Conservation (phyloP, 352 stramenopile species). For the Globisporangium canariense region DNA sequence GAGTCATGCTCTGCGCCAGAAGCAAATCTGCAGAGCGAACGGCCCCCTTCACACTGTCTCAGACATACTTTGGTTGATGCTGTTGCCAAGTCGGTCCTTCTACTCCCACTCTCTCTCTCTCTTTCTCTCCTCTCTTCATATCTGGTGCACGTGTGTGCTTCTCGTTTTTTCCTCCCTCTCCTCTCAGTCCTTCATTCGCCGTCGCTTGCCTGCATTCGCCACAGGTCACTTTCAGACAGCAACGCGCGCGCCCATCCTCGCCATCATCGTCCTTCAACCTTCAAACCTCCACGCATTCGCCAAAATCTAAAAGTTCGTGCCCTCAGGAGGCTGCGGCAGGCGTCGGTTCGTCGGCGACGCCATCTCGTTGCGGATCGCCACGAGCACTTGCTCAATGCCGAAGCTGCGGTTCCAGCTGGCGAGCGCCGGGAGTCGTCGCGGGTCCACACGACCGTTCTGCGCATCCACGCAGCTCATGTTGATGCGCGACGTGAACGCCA, state of each 20-base stretch:
- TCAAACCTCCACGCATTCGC: background rate
- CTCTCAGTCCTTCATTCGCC: constrained; percentile 1
- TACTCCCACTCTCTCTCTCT: constrained; percentile 6
- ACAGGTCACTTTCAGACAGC: constrained; percentile 9
- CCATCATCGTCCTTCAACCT: background rate
- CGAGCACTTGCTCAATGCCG: constrained; percentile 89
- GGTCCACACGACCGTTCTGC: constrained; percentile 76
- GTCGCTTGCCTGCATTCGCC: background rate
- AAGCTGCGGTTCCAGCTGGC: constrained; percentile 86
- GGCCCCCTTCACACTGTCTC: background rate
- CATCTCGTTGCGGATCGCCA: constrained; percentile 90
- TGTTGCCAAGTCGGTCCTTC: background rate
- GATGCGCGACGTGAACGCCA: constrained; percentile 96
- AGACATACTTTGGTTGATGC: background rate
- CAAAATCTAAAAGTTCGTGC: constrained; percentile 84
- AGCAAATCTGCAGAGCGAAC: background rate
- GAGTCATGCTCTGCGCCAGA: background rate
- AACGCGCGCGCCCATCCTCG: background rate
- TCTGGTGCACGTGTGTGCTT: too few species aligned
- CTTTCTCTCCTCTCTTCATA: constrained; percentile 3
- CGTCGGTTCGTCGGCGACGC: constrained; percentile 82
- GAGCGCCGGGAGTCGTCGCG: constrained; percentile 62
- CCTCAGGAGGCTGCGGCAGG: constrained; percentile 89
- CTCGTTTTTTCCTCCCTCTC: constrained; percentile 10
- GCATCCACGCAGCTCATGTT: constrained; percentile 97